Conservation (phyloP, 148 eudicot species). For the Cornus controversa region DNA sequence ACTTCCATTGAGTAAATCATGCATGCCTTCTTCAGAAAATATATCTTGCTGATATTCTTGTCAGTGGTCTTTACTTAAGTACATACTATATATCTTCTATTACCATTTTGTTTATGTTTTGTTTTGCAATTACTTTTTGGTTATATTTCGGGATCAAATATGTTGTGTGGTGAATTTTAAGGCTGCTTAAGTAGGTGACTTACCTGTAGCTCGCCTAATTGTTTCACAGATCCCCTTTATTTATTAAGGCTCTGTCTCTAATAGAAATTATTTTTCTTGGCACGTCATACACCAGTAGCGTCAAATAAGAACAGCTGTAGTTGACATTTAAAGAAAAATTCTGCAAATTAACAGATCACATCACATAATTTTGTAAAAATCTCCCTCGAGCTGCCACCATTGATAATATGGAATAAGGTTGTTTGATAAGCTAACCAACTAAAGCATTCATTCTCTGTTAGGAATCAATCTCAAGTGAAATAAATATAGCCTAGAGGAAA, state of each 20-base stretch:
- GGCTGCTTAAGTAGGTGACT: not conserved
- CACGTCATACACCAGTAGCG: not conserved
- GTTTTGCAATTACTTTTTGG: not conserved
- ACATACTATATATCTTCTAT: too few relatives aligned
- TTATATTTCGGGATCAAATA: not conserved
- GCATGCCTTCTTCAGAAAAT: not conserved
- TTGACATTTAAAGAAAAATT: not conserved
- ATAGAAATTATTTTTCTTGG: not conserved
- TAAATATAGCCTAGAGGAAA: not conserved
- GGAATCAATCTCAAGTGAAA: not conserved
- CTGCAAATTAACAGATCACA: not conserved
- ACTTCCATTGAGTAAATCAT: not conserved
- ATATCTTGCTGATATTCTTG: not conserved
- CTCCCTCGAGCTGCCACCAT: not conserved
- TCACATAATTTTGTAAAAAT: not conserved
- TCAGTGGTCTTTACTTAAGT: too few relatives aligned
- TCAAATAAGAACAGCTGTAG: not conserved
- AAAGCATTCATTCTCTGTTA: not conserved
- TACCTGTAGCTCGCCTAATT: not conserved
- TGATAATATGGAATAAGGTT: too few relatives aligned
- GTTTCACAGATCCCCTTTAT: not conserved
- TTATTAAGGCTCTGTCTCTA: not conserved
- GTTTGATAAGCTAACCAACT: not conserved
- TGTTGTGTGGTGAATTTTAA: not conserved
- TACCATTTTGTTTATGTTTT: not conserved